Percentiles rank a stretch among this genome's conserved stretches.
Evolutionary conservation across 2,329 filamentous ascomycete species (phyloP).

Genomic region (Ophiostoma perfectum): DNA sequence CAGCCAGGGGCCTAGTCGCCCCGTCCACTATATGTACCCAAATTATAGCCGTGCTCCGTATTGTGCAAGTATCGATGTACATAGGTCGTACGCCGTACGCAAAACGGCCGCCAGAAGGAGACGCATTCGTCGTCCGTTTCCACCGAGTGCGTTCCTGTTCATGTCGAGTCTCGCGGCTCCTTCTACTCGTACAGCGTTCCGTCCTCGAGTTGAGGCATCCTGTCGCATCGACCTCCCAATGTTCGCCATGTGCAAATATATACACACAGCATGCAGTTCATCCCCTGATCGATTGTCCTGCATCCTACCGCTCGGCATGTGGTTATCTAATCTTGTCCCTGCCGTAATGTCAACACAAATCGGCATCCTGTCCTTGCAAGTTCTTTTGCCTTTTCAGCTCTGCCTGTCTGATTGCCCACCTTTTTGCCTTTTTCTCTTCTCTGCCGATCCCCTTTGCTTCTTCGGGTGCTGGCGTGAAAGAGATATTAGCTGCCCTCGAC

Average conservation of each 20-base stretch:
- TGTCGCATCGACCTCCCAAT: no score
- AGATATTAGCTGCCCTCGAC: neutral
- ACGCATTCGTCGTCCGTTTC: neutral
- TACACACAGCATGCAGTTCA: no score
- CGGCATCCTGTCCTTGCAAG: no score
- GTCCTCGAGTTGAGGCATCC: no score
- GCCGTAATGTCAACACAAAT: no score
- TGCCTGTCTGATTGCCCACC: neutral
- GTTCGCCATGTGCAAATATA: no score
- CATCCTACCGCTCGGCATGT: no score
- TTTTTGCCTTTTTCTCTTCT: neutral
- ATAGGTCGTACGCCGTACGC: neutral
- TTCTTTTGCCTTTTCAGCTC: neutral
- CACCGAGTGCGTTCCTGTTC: no score
- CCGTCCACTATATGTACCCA: neutral
- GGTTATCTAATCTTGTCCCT: no score
- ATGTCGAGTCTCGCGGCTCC: neutral
- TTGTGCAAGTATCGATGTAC: neutral
- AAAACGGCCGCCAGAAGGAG: slow-evolving; percentile 8
- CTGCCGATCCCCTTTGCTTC: slow-evolving; percentile 11
- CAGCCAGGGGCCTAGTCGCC: slow-evolving; percentile 15
- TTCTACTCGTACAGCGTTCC: neutral
- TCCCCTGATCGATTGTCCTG: no score
- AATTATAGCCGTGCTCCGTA: slow-evolving; percentile 7
- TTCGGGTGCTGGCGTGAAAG: neutral